A percentile compares a stretch with the other conserved stretches of the same genome.
Conservation (phyloP, 352 stramenopile genomes). For the Globisporangium parvum region DNA sequence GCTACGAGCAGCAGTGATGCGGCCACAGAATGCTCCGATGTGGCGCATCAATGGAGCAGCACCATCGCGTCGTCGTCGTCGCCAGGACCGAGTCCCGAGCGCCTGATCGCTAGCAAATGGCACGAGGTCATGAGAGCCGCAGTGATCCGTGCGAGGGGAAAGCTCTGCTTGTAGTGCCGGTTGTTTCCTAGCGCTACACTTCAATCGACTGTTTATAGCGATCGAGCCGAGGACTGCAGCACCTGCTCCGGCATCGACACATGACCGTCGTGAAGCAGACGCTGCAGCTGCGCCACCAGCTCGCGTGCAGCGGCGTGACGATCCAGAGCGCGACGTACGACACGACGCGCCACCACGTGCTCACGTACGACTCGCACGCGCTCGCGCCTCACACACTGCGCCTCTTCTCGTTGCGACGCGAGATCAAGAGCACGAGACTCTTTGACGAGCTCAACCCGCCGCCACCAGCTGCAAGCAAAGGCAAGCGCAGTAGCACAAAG, state of each 20-base stretch:
- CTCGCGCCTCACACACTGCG: constrained; percentile 48
- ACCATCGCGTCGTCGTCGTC: too few relatives aligned
- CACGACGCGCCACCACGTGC: constrained; percentile 55
- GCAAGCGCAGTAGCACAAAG: constrained; percentile 9
- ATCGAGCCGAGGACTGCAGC: too few relatives aligned
- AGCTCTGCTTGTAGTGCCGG: too few relatives aligned
- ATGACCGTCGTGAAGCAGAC: constrained; percentile 27
- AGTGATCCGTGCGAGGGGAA: too few relatives aligned
- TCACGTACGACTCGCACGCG: constrained; percentile 43
- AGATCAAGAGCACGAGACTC: constrained; percentile 52
- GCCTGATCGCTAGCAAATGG: too few relatives aligned
- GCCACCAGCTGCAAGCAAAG: background rate
- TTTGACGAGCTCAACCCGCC: constrained; percentile 29
- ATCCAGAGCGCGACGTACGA: constrained; percentile 63
- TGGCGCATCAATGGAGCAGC: too few relatives aligned
- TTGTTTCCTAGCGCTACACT: too few relatives aligned
- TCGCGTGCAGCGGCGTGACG: constrained; percentile 45
- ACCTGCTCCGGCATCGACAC: too few relatives aligned
- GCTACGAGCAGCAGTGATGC: background rate
- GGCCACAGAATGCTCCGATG: background rate
- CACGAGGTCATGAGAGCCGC: too few relatives aligned
- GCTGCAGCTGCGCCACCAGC: constrained; percentile 72
- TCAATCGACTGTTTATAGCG: too few relatives aligned
- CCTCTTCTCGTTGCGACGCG: constrained; percentile 64
- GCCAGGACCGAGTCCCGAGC: too few relatives aligned